phyloP scores from a whole-genome alignment of 495 filamentous ascomycete genomes.

The Daldinia caldariorum region DNA sequence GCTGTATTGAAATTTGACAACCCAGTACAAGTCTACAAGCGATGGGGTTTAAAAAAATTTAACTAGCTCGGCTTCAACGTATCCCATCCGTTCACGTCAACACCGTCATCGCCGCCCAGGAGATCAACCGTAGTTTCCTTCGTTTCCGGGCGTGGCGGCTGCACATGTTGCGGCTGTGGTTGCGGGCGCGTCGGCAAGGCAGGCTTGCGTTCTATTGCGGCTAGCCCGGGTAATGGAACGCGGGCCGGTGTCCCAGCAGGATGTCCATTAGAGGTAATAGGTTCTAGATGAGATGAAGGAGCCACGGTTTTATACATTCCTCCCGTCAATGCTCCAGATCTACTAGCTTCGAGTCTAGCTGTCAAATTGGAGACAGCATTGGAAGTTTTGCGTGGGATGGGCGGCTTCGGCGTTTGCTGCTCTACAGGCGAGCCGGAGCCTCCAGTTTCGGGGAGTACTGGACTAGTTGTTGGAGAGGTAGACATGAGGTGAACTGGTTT shows the following conservation, averaged over 20 bases:
- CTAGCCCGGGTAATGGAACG: constrained; percentile 41
- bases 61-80: constrained; percentile 54
- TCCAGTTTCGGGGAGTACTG: constrained; percentile 28
- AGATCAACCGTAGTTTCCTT: constrained; percentile 50
- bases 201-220: constrained; percentile 34
- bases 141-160: constrained; percentile 39
- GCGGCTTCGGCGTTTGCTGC: constrained; percentile 35
- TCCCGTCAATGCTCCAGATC: constrained; percentile 34
- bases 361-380: constrained; percentile 44
- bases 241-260: constrained; percentile 13
- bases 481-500: constrained; percentile 63
- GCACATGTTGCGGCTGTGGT: constrained; percentile 41
- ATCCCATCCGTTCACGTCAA: constrained; percentile 59
- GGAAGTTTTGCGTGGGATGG: constrained; percentile 39
- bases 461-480: constrained; percentile 49
- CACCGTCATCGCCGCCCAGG: constrained; percentile 50
- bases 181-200: constrained; percentile 38
- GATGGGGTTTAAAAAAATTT: background rate
- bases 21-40: constrained; percentile 16
- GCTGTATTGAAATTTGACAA: constrained; percentile 18
- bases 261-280: constrained; percentile 10
- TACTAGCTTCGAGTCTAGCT: constrained; percentile 42
- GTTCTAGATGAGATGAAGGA: constrained; percentile 11
- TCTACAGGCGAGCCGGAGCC: constrained; percentile 21
- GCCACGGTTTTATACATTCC: constrained; percentile 38